Percentiles rank a stretch among this genome's conserved stretches.
phyloP scores from a whole-genome alignment of 139 green algal species.

The Coelastrella sp. region DNA sequence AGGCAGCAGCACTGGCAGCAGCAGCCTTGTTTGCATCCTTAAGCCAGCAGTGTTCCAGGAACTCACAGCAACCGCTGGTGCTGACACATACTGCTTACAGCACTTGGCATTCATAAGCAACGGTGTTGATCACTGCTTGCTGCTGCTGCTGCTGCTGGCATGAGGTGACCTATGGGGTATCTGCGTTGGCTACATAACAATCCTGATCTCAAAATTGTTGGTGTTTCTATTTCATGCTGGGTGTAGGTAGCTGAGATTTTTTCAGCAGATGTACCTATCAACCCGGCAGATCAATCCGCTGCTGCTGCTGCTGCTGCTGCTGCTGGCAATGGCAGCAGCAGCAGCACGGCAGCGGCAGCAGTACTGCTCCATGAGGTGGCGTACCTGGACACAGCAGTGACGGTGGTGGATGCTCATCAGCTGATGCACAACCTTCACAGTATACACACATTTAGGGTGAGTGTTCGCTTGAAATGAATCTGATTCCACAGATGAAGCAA shows the following conservation, averaged over 20 bases:
- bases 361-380: conserved; percentile 63
- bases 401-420: conserved; percentile 77
- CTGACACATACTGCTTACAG: no score
- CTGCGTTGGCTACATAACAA: no score
- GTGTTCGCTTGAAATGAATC: no score
- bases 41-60: no score
- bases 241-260: conserved; percentile 81
- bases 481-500: no score
- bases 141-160: no score
- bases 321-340: conserved; percentile 10
- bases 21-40: no score
- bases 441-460: conserved; percentile 56
- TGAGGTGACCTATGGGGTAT: neutral
- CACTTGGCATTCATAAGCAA: no score
- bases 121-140: no score
- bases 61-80: no score
- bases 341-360: neutral
- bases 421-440: conserved; percentile 65
- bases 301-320: neutral
- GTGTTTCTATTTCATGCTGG: neutral
- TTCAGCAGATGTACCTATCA: conserved; percentile 15
- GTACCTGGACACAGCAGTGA: conserved; percentile 78
- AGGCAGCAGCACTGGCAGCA: no score
- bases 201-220: neutral
- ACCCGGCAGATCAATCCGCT: neutral